Evolutionary conservation across 805 yeast genomes (phyloP), one percentile per base, ranked within the genome.

Genomic region (Ogataea siamensis): DNA sequence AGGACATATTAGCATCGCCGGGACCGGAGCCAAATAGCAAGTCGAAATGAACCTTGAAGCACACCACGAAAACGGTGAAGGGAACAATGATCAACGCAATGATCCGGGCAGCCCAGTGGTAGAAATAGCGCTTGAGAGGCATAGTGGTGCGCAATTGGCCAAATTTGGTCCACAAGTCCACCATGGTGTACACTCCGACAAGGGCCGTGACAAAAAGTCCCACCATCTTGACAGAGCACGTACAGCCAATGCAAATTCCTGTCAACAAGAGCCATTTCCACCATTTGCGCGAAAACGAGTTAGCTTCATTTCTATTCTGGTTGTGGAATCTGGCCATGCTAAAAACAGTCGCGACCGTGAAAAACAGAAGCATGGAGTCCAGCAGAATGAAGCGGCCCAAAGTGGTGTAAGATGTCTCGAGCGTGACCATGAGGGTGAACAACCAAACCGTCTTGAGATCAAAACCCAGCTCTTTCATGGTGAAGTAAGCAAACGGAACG

Each of bases 141-240:
- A 83, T 57, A 9, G 71, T 55, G 14, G 52, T 53, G 67, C 70
- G 41, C 32, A 58, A 32, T 57, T 85, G 91, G 47, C 89, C 95
- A 53, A 87, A 76, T 84, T 93, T 54, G 79, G 74, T 70, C 95
- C 97, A 93, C 54, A 93, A 70, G 54, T 93, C 97, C 37, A 78
- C 83, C 26, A 86, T 70, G 15, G 96, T 88, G 64, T 91, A 87
- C 46, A 87, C 74, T 33, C 99, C 99, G 39, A 93, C 88, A 46
- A 88, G 67, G 12, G 87, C 63, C 40, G 95, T 91, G 44, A 87
- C 86, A 55, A 93, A 87, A 40, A 91, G 72, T 53, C 99, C 99
- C 42, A 93, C 98, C 96, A 89, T 87, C 66, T 93, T 93, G 41
- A 88, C 95, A 19, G 95, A 83, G 57, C 91, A 83, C 13, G 89